Percentiles rank a stretch among this genome's conserved stretches.
phyloP scores from a whole-genome alignment of 768 basidiomycete genomes.

The Rhodocollybia butyracea region DNA sequence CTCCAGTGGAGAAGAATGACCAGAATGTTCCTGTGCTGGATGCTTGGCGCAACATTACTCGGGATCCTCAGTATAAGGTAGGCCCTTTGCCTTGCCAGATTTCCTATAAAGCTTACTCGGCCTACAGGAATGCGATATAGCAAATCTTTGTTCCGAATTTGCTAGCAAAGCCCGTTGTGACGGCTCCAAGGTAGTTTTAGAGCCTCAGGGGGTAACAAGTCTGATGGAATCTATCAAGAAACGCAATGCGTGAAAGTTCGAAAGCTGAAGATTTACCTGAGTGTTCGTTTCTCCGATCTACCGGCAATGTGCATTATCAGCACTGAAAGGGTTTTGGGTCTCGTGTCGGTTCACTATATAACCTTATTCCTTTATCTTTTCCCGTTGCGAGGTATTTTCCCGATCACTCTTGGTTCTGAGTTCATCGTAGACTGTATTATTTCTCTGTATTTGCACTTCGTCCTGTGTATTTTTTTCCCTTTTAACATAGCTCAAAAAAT shows the following conservation, averaged over 20 bases:
- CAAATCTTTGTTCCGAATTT: constrained; percentile 76
- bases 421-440: not conserved
- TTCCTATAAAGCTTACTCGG: constrained; percentile 3
- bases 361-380: no score
- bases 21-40: constrained; percentile 74
- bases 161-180: constrained; percentile 81
- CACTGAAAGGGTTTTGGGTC: not conserved
- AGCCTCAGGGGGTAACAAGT: constrained; percentile 46
- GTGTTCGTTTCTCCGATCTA: no score
- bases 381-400: not conserved
- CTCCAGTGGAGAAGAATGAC: constrained; percentile 64
- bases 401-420: not conserved
- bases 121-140: constrained; percentile 70
- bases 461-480: not conserved
- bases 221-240: constrained; percentile 40
- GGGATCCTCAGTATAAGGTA: constrained; percentile 75
- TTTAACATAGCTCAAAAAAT: not conserved
- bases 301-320: not conserved
- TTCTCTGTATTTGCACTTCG: not conserved
- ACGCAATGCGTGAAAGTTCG: not conserved
- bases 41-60: constrained; percentile 76
- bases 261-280: no score
- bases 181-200: constrained; percentile 79
- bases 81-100: constrained; percentile 19
- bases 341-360: no score